A percentile compares a stretch with the other conserved stretches of the same genome.
These are phyloP conservation scores for Corylus heterophylla DNA, from an alignment of 306 rosid species.

Conservation along the genomic window DNA sequence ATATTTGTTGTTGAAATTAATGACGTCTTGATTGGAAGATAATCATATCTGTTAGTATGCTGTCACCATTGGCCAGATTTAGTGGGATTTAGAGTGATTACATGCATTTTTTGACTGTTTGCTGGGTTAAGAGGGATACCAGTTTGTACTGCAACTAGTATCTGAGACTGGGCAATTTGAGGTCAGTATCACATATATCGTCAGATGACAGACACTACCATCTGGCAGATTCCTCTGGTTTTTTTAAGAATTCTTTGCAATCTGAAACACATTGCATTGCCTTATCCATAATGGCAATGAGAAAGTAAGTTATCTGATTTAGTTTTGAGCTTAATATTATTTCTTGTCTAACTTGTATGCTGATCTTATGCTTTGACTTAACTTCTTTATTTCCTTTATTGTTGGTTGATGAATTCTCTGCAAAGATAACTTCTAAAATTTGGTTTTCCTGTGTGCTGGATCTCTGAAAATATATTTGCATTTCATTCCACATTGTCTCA, in stretches of 20 bases:
- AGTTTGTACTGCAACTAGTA: conserved; percentile 33
- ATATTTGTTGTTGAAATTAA: conserved; percentile 13
- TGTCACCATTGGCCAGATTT: conserved; percentile 25
- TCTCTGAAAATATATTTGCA: background rate
- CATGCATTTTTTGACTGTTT: conserved; percentile 20
- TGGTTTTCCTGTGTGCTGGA: background rate
- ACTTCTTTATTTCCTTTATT: conserved; percentile 12
- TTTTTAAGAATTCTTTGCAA: conserved; percentile 41
- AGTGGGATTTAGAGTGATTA: conserved; percentile 33
- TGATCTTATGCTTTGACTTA: conserved; percentile 1
- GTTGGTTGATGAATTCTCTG: background rate
- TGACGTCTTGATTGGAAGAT: conserved; percentile 10
- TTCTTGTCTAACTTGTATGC: background rate
- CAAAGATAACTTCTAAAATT: conserved; percentile 17
- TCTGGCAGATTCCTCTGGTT: conserved; percentile 46
- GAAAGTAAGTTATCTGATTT: conserved; percentile 59
- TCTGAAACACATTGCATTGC: conserved; percentile 48
- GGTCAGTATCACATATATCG: conserved; percentile 31
- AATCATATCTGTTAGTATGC: conserved; percentile 6
- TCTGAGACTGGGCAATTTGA: conserved; percentile 45
- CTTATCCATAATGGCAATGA: conserved; percentile 36
- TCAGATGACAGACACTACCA: conserved; percentile 36
- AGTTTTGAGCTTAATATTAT: conserved; percentile 6
- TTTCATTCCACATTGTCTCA: background rate
- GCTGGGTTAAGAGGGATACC: conserved; percentile 15